Evolutionary conservation across 768 basidiomycete genomes (phyloP), one percentile per base, ranked within the genome.

Genomic region (Mycena vulgaris): DNA sequence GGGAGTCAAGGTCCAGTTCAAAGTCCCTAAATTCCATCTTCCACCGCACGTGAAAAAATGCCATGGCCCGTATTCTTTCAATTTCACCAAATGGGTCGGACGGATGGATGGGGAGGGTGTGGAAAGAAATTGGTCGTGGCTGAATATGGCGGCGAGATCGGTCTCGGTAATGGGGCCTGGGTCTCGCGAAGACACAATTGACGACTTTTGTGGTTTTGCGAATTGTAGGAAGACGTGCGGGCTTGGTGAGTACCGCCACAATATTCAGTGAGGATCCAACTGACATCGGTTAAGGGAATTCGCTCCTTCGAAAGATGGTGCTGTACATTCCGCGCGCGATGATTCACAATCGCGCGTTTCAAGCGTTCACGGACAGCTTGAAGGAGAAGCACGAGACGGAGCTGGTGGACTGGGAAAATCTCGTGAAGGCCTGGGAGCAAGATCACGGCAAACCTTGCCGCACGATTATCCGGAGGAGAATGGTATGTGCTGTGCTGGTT

Each of bases 1-100:
- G 2, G 14, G 42, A 17, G 0, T 55, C 1, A n/a, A 48, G 9
- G 25, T 53, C 1, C 40, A 35, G 3, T 61, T 66, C 40, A 68
- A 70, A 11, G 63, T 84, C 0, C 83, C 82, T 0, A 84, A 84
- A 60, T 82, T 79, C 21, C 83, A 84, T 30, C 66, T 80, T 2
- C 73, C 75, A 0, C 77, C 72, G 0, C 83, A 84, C 45, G 58
- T 73, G 1, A 45, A 69, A 0, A 56, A 68, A 16, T 80, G 79
- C 57, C 69, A 71, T n/a, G 66, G 55, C 19, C 69, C 68, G 10
- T 74, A 47, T 33, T 83, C 81, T 0, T 75, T 84, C 51, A 82
- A 83, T 40, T 78, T 70, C 39, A 69, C 65, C 1, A 62, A 62
- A 17, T 66, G 78, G 1, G 73, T 76, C 23, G 80, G 79, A 8